A percentile compares a stretch with the other conserved stretches of the same genome.
phyloP scores from a whole-genome alignment of 78 protist species.

The Speleostelium caveatum region DNA sequence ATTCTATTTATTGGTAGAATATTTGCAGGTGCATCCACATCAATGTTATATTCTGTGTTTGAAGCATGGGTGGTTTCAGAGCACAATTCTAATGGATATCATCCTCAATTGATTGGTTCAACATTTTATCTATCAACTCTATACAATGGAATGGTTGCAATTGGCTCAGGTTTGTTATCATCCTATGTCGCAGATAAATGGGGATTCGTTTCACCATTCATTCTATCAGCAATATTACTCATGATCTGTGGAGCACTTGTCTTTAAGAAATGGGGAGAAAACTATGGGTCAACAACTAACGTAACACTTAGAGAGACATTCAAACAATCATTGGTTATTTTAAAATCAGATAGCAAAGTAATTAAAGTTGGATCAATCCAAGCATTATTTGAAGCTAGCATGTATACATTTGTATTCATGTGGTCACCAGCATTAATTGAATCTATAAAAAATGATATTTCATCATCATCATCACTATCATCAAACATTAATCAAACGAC shows the following conservation, averaged over 20 bases:
- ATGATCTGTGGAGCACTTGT: not conserved
- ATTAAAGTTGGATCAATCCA: slow-evolving; percentile 81
- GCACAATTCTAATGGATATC: slow-evolving; percentile 78
- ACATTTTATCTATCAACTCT: slow-evolving; percentile 89
- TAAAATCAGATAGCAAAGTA: slow-evolving; percentile 21
- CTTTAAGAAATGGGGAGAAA: slow-evolving; percentile 85
- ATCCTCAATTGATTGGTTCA: slow-evolving; percentile 16
- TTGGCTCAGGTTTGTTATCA: slow-evolving; percentile 91
- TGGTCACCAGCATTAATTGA: slow-evolving; percentile 94
- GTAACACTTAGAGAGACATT: not conserved
- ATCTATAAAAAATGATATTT: not conserved
- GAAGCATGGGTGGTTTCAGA: slow-evolving; percentile 97
- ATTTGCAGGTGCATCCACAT: slow-evolving; percentile 96
- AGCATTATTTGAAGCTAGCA: slow-evolving; percentile 94
- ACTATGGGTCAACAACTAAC: slow-evolving; percentile 81
- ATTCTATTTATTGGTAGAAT: slow-evolving; percentile 94
- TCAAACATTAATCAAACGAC: too few relatives aligned
- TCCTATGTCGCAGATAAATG: slow-evolving; percentile 49
- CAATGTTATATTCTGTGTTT: slow-evolving; percentile 93
- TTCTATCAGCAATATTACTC: slow-evolving; percentile 42
- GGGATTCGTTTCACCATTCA: slow-evolving; percentile 95
- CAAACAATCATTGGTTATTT: not conserved
- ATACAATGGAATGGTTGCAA: slow-evolving; percentile 90
- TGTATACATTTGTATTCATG: slow-evolving; percentile 96
- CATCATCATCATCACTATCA: not conserved